Evolutionary conservation across 176 grass and related monocot species (phyloP).

Genomic region (Zoysia pacifica): DNA sequence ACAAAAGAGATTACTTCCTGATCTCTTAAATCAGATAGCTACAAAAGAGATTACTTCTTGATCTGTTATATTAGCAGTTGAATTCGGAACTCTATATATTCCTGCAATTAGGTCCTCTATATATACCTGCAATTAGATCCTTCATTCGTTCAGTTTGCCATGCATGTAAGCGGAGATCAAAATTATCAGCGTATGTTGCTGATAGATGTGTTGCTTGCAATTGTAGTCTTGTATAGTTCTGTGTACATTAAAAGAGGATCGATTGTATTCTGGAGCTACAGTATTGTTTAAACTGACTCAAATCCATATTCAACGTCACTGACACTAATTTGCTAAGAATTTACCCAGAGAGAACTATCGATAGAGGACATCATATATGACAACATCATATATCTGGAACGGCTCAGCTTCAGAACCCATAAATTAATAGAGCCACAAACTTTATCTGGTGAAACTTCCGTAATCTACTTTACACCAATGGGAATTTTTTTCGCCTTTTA

Average conservation of each 20-base stretch:
- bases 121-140: not conserved
- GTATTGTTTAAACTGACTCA: not conserved
- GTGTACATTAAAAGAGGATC: slow-evolving; percentile 1
- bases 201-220: not conserved
- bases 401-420: not conserved
- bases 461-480: slow-evolving; percentile 44
- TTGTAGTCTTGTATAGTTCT: not conserved
- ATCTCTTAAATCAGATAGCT: slow-evolving; percentile 1
- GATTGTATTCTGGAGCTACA: not conserved
- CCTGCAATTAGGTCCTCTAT: not conserved
- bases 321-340: not conserved
- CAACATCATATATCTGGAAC: not conserved
- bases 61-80: not conserved
- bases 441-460: slow-evolving; percentile 18
- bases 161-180: not conserved
- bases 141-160: not conserved
- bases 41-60: slow-evolving; percentile 14
- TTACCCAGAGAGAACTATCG: slow-evolving; percentile 26
- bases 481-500: slow-evolving; percentile 68
- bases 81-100: not conserved
- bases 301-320: slow-evolving; percentile 5
- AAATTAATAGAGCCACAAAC: slow-evolving; percentile 10
- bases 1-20: slow-evolving; percentile 13
- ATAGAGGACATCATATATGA: slow-evolving; percentile 9
- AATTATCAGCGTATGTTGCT: not conserved